Conservation (phyloP, 2,329 filamentous ascomycete genomes). For the Phaeosphaeria sp. region DNA sequence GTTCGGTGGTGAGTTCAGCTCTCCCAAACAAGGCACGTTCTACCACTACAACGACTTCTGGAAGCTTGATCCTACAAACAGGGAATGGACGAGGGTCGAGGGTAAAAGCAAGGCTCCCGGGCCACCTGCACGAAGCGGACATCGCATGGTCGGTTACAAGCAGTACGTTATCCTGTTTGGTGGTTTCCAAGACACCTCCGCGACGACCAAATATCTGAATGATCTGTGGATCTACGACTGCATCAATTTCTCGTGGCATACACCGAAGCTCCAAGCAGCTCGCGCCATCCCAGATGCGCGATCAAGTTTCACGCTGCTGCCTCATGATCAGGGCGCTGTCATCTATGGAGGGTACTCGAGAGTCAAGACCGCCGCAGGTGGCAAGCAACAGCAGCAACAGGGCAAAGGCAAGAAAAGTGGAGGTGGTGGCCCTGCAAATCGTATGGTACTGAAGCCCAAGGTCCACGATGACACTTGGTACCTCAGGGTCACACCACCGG, state of each 20-base stretch:
- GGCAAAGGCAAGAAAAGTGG: constrained; percentile 51
- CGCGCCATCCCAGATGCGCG: constrained; percentile 88
- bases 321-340: constrained; percentile 87
- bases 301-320: constrained; percentile 90
- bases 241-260: constrained; percentile 82
- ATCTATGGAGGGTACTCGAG: constrained; percentile 94
- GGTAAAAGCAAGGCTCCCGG: constrained; percentile 77
- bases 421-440: constrained; percentile 66
- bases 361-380: constrained; percentile 71
- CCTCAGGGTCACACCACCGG: constrained; percentile 77
- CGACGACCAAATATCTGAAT: constrained; percentile 90
- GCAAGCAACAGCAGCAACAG: constrained; percentile 65
- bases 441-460: constrained; percentile 81
- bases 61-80: constrained; percentile 80
- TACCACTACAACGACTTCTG: constrained; percentile 99
- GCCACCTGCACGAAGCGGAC: constrained; percentile 86
- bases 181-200: constrained; percentile 95
- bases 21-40: constrained; percentile 96
- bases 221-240: constrained; percentile 98
- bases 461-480: constrained; percentile 97
- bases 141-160: constrained; percentile 96
- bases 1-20: constrained; percentile 96
- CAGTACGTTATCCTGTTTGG: constrained; percentile 96
- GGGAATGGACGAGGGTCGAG: constrained; percentile 93
- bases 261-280: constrained; percentile 75